phyloP scores from a whole-genome alignment of 2,329 filamentous ascomycete species.

The Ophiostoma sp. region DNA sequence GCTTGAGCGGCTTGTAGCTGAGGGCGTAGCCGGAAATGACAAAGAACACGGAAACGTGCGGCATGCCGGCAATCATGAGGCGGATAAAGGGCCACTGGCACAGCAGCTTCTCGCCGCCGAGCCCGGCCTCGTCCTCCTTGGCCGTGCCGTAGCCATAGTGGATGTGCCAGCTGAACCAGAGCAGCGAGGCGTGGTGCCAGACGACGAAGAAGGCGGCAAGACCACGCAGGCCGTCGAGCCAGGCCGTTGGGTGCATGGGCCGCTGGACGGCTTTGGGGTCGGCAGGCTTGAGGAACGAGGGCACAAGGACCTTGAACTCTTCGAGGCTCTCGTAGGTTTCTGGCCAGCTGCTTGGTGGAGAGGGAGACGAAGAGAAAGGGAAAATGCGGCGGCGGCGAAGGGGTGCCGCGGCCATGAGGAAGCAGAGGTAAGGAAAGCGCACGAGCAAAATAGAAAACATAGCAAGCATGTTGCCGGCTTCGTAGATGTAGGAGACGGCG shows the following conservation, averaged over 20 bases:
- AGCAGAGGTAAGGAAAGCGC: conserved; percentile 9
- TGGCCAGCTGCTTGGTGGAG: conserved; percentile 10
- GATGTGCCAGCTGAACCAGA: conserved; percentile 33
- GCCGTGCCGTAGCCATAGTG: conserved; percentile 31
- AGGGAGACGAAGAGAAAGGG: not conserved
- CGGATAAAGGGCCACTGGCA: conserved; percentile 37
- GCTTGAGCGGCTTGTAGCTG: conserved; percentile 29
- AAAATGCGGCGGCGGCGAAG: conserved; percentile 15
- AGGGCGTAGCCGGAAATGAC: conserved; percentile 41
- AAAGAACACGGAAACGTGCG: conserved; percentile 41
- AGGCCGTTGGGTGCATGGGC: conserved; percentile 30
- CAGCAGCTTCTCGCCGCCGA: conserved; percentile 21
- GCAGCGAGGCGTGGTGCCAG: conserved; percentile 40
- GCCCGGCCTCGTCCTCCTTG: conserved; percentile 25
- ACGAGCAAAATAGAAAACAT: conserved; percentile 12
- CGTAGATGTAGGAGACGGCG: not conserved
- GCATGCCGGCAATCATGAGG: conserved; percentile 34
- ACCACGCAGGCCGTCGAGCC: conserved; percentile 49
- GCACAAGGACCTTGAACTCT: conserved; percentile 20
- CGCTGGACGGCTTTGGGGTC: conserved; percentile 3
- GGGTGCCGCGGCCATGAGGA: conserved; percentile 15
- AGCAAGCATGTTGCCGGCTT: not conserved
- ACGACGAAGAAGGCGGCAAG: conserved; percentile 53
- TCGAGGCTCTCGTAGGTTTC: conserved; percentile 17
- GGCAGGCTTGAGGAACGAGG: conserved; percentile 21